Conservation (phyloP, 1,139 yeast species). For the Pichia sp. region DNA sequence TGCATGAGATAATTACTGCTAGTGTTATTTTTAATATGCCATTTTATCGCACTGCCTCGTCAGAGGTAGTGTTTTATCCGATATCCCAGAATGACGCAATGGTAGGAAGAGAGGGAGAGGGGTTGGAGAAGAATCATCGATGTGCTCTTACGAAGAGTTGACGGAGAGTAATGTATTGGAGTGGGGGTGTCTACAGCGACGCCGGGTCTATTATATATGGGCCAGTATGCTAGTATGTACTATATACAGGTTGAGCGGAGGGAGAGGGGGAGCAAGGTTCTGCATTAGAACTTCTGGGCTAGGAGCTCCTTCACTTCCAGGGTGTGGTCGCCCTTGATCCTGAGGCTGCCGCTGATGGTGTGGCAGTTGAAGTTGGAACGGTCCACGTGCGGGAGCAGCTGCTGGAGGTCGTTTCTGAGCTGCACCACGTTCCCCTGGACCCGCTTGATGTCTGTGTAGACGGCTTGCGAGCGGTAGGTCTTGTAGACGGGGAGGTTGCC, state of each 20-base stretch:
- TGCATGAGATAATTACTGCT: no score
- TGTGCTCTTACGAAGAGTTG: no score
- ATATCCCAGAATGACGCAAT: not conserved
- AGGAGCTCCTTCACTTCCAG: constrained; percentile 38
- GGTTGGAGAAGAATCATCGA: not conserved
- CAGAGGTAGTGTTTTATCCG: no score
- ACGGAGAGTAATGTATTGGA: no score
- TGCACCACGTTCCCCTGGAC: constrained; percentile 57
- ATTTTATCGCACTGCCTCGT: no score
- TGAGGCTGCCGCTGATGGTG: constrained; percentile 34
- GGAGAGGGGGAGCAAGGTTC: not conserved
- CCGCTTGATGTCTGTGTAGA: constrained; percentile 59
- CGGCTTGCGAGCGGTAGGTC: constrained; percentile 48
- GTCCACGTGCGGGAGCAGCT: constrained; percentile 39
- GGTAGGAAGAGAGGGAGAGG: not conserved
- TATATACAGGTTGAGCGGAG: not conserved
- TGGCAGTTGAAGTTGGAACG: constrained; percentile 9
- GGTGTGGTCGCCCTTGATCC: constrained; percentile 59
- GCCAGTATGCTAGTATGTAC: not conserved
- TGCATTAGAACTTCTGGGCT: constrained; percentile 23
- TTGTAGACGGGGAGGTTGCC: constrained; percentile 71
- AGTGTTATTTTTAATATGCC: no score
- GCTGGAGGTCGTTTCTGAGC: constrained; percentile 56
- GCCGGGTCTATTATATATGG: not conserved
- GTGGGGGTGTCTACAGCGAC: no score